Base-by-base conservation (phyloP, 176 grass and related monocot genomes). In the Juncus effusus region DNA sequence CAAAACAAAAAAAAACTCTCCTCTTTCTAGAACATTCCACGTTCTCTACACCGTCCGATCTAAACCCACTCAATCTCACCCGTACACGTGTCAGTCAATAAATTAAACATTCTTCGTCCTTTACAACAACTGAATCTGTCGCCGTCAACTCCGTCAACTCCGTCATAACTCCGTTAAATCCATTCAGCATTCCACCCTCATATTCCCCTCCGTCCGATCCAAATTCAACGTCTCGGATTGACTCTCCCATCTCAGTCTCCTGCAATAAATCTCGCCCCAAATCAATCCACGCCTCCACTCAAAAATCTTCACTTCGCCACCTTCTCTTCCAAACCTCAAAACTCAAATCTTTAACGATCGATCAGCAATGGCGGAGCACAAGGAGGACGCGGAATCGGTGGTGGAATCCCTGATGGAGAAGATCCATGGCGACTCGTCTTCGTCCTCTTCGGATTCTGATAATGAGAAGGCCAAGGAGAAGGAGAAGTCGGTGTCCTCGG, bases 391-490 rank as follows among this genome's bases (percentile, higher is more conserved):
- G 40, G 78, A 84, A 59, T 67, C 80, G 54, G 63, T 69, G 72
- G 4, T 14, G 67, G 81, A 84, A 75, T 87, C 81, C 13, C 1
- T 80, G 68, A 72, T 87, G 83, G 83, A 90, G 58, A 84, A 95
- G 78, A 42, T 95, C 7, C 83, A 84, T 65, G 74, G 65, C 59
- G 77, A 73, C 62, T 83, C 56, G 36, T 42, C 55, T 72, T 81
- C 81, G 1, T 84, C 83, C 10, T 90, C 88, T 11, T 90, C 82
- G 1, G 84, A 67, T 3, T 90, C 90, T 7, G 90, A 95, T 71
- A 87, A 83, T 62, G 83, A 95, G 62, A 62, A 87, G 63, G 84
- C 86, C 56, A 87, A 83, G 60, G 83, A 95, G 62, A 60, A 87
- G 62, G 83, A 90, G 60, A 95, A 86, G 62, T 71, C 79, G 72